Base-by-base conservation (phyloP, 208 protist genomes). In the Wallacemonas sp. region DNA sequence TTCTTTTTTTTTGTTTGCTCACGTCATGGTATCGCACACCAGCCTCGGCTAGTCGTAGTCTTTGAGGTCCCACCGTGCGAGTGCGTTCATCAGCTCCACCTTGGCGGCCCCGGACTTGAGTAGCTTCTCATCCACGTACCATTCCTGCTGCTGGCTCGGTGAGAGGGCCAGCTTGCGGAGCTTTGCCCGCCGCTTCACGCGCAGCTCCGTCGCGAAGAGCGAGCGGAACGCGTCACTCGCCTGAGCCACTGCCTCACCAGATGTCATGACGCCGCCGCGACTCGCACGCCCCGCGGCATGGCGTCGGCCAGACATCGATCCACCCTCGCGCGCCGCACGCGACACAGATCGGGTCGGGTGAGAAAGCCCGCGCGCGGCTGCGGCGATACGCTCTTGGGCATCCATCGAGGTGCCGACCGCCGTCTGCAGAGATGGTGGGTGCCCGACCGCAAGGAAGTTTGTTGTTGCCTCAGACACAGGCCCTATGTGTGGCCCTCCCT, bases 111-210 rank as follows among this genome's bases (percentile, higher is more conserved):
- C 81, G 1, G 83, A 88, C 59, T 84, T 78, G 37, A 92, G 61
- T 33, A 94, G 68, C 62, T 90, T 91, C 62, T 87, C 81, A 46
- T 94, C 85, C 69, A 94, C 89, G 66, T 86, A 92, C 89, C 85
- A 92, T 71, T 94, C 85, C 71, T 92, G 83, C 52, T 73, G 78
- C 57, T 87, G 71, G 38, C 87, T 52, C 27, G 85, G 74, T 15
- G 75, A 71, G 12, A 91, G 37, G 5, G 89, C 85, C 42, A 89
- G 71, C 70, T 91, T 91, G 62, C 83, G 82, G 52, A 91, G 21
- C 46, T 83, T 81, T 10, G 68, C 63, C 22, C 66, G 55, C 2
- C 89, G 88, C 15, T 66, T 63, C 12, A 52, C 42, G 37, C 81
- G 84, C 46, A 94, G 73, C 64, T 94, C 89, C 15, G 66, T 52